Base-by-base conservation (phyloP, 805 yeast genomes). In the Saturnispora dispora region DNA sequence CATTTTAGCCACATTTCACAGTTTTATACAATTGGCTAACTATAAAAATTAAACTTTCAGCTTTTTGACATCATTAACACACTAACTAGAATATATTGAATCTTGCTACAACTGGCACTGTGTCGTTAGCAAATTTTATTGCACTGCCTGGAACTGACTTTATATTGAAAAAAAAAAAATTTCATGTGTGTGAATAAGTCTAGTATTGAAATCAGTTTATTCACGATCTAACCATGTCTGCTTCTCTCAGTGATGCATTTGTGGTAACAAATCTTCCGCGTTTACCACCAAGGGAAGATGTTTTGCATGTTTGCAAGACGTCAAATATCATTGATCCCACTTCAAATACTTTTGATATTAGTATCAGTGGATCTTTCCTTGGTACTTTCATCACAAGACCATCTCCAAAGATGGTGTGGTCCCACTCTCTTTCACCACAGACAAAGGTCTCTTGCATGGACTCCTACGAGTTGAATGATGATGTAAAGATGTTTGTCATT, bases 341-440 rank as follows among this genome's bases (percentile, higher is more conserved):
- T 18, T 60, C 71, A 5, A 60, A 67, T 43, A 58, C 61, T 36
- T 67, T 78, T 53, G 81, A 78, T 58, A 57, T 78, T 46, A 81
- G 77, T n/a, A 71, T 78, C 45, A 73, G 78, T 52, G 79, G 78
- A 47, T 77, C 81, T 37, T 72, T 71, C 56, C 67, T 78, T 40
- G 76, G 79, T 30, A 71, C 77, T 36, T 77, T 73, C 58, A 66
- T 78, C 35, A 71, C 76, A 48, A 74, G 71, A 57, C 83, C 83
- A 17, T 71, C 80, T 13, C 83, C 83, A n/a, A 76, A 73, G 53
- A 64, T 78, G 62, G 65, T 72, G 39, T 78, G 82, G 82, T 74
- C 81, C 3, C 69, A 71, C 58, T 74, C 82, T 20, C 66, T 78
- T 45, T 70, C 78, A 18, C 82, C 82, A 6, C 67, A 70, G 27